Percentiles rank a stretch among this genome's conserved stretches.
Conservation (phyloP, 164 flowering plant genomes). For the Piper longum region DNA sequence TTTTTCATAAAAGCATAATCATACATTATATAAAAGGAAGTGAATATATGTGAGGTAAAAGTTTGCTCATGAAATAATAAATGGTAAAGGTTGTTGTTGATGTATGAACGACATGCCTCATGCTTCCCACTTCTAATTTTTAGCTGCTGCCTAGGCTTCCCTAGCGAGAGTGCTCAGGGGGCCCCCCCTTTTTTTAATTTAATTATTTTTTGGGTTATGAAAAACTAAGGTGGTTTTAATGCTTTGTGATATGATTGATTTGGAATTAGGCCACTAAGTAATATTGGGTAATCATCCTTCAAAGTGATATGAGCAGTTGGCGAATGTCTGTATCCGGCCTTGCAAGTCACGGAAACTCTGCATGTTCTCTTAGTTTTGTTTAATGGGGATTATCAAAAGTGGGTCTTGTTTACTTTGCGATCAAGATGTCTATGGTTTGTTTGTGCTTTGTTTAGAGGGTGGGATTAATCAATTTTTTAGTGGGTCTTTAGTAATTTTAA, state of each 20-base stretch:
- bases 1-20: background rate
- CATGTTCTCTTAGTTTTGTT: too few relatives aligned
- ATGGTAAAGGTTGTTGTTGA: background rate
- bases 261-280: background rate
- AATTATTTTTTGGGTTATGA: background rate
- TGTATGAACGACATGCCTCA: background rate
- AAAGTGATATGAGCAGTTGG: conserved; percentile 1
- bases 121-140: conserved; percentile 3
- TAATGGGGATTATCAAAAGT: background rate
- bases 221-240: background rate
- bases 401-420: background rate
- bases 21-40: background rate
- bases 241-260: background rate
- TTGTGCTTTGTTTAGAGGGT: background rate
- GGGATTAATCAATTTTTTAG: background rate
- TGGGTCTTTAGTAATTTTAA: too few relatives aligned
- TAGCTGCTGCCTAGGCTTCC: conserved; percentile 4
- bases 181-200: background rate
- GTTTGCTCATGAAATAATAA: too few relatives aligned
- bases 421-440: too few relatives aligned
- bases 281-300: background rate
- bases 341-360: background rate
- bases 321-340: conserved; percentile 1
- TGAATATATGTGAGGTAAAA: background rate
- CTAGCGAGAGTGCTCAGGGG: conserved; percentile 1